These are phyloP conservation scores for Nicotiana paniculata DNA, from an alignment of 257 asterid species.

Conservation along the genomic window DNA sequence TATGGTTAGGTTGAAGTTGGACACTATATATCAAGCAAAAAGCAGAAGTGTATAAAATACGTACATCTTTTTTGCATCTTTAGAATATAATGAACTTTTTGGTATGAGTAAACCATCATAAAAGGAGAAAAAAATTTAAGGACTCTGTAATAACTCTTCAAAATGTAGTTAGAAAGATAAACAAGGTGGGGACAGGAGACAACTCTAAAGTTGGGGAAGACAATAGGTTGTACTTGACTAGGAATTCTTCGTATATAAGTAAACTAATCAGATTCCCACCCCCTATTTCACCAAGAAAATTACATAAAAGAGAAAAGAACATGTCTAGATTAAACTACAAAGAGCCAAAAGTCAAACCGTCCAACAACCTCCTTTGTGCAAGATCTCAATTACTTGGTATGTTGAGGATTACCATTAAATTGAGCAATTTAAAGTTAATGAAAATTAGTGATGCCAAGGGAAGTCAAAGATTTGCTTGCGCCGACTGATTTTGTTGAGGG, in stretches of 20 bases:
- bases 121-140: neutral
- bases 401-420: neutral
- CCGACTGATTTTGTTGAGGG: neutral
- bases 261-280: neutral
- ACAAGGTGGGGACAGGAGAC: slow-evolving; percentile 7
- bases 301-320: neutral
- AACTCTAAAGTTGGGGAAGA: slow-evolving; percentile 2
- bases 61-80: neutral
- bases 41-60: slow-evolving; percentile 2
- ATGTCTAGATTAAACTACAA: neutral
- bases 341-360: neutral
- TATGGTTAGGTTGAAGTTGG: neutral
- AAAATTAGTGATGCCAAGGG: neutral
- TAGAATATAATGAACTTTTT: neutral
- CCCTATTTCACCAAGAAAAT: neutral
- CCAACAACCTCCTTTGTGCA: neutral
- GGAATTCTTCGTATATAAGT: neutral
- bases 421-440: neutral
- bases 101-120: neutral
- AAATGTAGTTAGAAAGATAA: neutral
- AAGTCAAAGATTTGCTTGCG: neutral
- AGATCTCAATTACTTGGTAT: neutral
- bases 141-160: neutral
- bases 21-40: neutral
- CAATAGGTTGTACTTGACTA: neutral